Evolutionary conservation across 768 basidiomycete genomes (phyloP), one percentile per base, ranked within the genome.

Genomic region (Sporobolomyces roseus): DNA sequence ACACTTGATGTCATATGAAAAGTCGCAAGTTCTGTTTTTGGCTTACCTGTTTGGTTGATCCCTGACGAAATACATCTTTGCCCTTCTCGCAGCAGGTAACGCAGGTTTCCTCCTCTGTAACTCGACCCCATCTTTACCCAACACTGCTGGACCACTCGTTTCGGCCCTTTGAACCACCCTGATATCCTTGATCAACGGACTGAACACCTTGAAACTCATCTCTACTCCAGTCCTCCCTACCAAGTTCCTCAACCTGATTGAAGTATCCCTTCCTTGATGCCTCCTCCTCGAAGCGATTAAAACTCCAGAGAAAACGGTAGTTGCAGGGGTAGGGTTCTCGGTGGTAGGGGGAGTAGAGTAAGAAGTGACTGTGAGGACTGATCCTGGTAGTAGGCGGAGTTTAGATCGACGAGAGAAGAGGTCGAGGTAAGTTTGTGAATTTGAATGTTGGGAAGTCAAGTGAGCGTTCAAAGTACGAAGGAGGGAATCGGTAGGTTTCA

Each of bases 211-310:
- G 80, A 91, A 89, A 76, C 88, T 88, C 88, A 91, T 88, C 82
- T 97, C 94, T 45, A 96, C 88, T 17, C 93, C 93, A 17, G 88
- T 91, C 71, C 91, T 84, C 75, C 91, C 88, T 60, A 98, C 84
- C 72, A 96, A 85, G 79, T 97, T 97, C 71, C 94, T 85, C 59
- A 98, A 80, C 61, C 87, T 82, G 77, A 98, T 89, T n/a, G 87
- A 88, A 32, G 91, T 92, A 80, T 91, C 90, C 33, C 85, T 83
- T 1, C 93, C 93, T 45, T 88, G 85, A 74, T 90, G 84, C 29
- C 78, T 55, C 13, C 78, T 68, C 59, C 90, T 85, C 72, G 93
- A 84, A 35, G 86, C 85, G 74, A 96, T 83, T 65, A 98, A 82
- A 51, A 97, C 88, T 41, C 94, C 94, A 9, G 91, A 89, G 80